These are phyloP conservation scores for Elaeis oleifera DNA, from an alignment of 202 grass and related monocot genomes.

Conservation along the genomic window DNA sequence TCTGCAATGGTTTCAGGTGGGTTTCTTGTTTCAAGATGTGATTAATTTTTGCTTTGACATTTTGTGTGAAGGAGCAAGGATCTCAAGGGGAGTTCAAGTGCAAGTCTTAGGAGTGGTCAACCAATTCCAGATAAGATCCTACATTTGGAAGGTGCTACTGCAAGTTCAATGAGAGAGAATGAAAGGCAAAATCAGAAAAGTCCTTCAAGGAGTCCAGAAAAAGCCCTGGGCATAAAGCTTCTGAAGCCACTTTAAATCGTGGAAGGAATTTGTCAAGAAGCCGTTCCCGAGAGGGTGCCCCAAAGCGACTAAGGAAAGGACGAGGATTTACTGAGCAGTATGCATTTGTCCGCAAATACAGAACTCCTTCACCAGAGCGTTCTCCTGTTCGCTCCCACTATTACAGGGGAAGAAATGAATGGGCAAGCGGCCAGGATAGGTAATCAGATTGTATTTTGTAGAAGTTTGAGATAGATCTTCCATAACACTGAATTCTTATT, in stretches of 20 bases:
- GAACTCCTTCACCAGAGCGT: slow-evolving; percentile 67
- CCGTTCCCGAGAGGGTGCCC: slow-evolving; percentile 31
- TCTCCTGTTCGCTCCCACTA: slow-evolving; percentile 33
- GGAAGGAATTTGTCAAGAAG: slow-evolving; percentile 26
- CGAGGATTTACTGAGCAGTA: slow-evolving; percentile 68
- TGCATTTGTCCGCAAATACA: slow-evolving; percentile 54
- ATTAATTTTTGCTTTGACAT: slow-evolving; percentile 1
- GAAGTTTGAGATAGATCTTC: slow-evolving; percentile 6
- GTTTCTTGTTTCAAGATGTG: too few species aligned
- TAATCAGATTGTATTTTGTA: slow-evolving; percentile 14
- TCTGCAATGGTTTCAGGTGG: not conserved
- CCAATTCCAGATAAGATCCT: slow-evolving; percentile 17
- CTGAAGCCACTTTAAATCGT: slow-evolving; percentile 35
- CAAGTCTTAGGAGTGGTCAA: slow-evolving; percentile 19
- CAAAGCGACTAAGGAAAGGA: slow-evolving; percentile 64
- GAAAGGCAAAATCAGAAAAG: not conserved
- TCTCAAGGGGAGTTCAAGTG: slow-evolving; percentile 30
- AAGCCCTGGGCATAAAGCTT: slow-evolving; percentile 7
- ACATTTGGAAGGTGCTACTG: slow-evolving; percentile 14
- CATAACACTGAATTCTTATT: slow-evolving; percentile 11
- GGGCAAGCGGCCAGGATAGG: slow-evolving; percentile 51
- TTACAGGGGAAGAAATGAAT: slow-evolving; percentile 50
- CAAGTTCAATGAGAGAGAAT: slow-evolving; percentile 17
- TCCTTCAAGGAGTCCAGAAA: slow-evolving; percentile 29
- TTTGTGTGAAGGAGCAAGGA: slow-evolving; percentile 12